Evolutionary conservation across 805 yeast species (phyloP).

Genomic region (Candida incommunis): DNA sequence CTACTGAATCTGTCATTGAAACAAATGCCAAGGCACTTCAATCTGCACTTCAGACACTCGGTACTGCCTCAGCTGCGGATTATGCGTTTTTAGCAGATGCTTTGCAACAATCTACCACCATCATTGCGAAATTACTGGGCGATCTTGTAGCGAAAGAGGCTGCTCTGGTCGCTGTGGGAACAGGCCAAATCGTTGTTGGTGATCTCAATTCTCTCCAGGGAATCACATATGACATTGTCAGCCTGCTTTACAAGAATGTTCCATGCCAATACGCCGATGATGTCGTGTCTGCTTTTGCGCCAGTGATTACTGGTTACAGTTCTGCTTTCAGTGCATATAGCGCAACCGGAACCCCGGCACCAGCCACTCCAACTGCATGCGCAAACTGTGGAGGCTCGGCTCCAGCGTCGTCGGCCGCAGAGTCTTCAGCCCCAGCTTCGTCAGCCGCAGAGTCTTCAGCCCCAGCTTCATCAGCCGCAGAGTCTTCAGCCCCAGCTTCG

Average conservation of each 20-base stretch:
- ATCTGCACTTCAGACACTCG: slow-evolving; percentile 1
- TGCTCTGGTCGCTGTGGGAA: slow-evolving; percentile 14
- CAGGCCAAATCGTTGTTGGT: slow-evolving; percentile 10
- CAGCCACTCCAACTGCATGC: not conserved
- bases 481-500: slow-evolving; percentile 6
- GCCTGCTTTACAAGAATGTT: slow-evolving; percentile 5
- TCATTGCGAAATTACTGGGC: slow-evolving; percentile 10
- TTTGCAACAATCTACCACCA: slow-evolving; percentile 2
- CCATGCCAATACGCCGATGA: slow-evolving; percentile 8
- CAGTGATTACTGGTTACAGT: slow-evolving; percentile 7
- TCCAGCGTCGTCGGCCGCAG: slow-evolving; percentile 3
- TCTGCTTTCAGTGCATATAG: not conserved
- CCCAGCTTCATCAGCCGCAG: slow-evolving; percentile 4
- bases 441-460: slow-evolving; percentile 7
- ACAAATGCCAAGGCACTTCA: slow-evolving; percentile 10
- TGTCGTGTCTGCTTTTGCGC: slow-evolving; percentile 5
- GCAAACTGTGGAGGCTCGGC: not conserved
- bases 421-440: slow-evolving; percentile 7
- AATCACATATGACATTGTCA: slow-evolving; percentile 11
- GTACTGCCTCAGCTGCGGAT: not conserved
- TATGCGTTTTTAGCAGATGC: not conserved
- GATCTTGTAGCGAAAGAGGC: slow-evolving; percentile 13
- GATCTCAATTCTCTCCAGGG: slow-evolving; percentile 12
- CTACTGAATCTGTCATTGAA: slow-evolving; percentile 11
- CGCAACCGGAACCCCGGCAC: not conserved